Conservation (phyloP, 164 flowering plant genomes). For the Amborella trichopoda region DNA sequence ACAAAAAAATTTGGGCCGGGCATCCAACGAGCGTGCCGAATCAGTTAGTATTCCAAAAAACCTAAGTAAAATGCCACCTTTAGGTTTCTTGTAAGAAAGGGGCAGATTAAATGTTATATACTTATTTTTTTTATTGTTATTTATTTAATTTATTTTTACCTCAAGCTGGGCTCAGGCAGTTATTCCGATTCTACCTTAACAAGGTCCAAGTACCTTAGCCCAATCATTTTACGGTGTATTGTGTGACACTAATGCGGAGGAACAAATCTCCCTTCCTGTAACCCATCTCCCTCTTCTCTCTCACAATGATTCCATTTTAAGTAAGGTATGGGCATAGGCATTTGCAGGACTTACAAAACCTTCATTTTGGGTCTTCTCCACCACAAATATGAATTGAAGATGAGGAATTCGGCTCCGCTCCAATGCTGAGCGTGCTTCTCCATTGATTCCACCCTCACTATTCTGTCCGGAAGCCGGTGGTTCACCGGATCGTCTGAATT, state of each 20-base stretch:
- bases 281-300: background rate
- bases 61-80: too few relatives aligned
- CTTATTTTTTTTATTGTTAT: too few relatives aligned
- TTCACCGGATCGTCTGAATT: constrained; percentile 56
- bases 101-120: too few relatives aligned
- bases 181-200: background rate
- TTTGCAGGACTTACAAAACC: constrained; percentile 26
- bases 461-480: constrained; percentile 49
- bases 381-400: constrained; percentile 73
- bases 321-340: background rate
- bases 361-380: constrained; percentile 68
- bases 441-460: constrained; percentile 61
- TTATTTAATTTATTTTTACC: too few relatives aligned
- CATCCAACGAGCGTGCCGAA: too few relatives aligned
- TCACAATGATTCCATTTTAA: background rate
- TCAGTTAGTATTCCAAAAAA: too few relatives aligned
- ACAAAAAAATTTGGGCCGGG: too few relatives aligned
- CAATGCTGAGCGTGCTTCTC: constrained; percentile 51
- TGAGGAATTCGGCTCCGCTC: constrained; percentile 58
- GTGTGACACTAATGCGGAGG: background rate
- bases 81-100: too few relatives aligned
- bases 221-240: background rate
- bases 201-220: background rate
- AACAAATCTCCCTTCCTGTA: background rate
- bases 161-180: background rate